These are phyloP conservation scores for Casuarina equisetifolia DNA, from an alignment of 306 rosid species.

Conservation along the genomic window DNA sequence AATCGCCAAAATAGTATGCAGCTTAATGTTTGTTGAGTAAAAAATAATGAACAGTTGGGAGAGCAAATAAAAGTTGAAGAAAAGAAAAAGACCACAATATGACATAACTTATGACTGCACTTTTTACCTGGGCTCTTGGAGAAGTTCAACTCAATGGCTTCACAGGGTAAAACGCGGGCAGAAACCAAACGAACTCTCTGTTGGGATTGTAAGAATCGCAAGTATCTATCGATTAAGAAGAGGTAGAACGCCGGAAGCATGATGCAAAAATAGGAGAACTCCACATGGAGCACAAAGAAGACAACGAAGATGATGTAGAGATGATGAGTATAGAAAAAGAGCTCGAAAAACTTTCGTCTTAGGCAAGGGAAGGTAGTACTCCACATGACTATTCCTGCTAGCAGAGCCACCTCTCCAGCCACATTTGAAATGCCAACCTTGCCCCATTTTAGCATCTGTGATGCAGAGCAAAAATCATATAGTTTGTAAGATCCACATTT, in stretches of 20 bases:
- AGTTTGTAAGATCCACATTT: too few species aligned
- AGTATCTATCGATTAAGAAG: conserved; percentile 53
- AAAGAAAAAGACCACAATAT: not conserved
- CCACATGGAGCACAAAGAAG: conserved; percentile 59
- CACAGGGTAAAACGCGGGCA: conserved; percentile 57
- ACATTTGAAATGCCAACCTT: conserved; percentile 50
- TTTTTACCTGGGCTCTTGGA: conserved; percentile 50
- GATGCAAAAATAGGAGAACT: conserved; percentile 48
- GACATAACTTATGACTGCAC: not conserved
- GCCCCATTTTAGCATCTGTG: conserved; percentile 53
- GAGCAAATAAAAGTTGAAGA: not conserved
- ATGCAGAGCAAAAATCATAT: not conserved
- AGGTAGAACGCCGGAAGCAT: conserved; percentile 63
- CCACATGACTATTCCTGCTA: conserved; percentile 56
- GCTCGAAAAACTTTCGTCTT: conserved; percentile 54
- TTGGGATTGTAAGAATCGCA: conserved; percentile 60
- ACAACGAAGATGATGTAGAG: conserved; percentile 53
- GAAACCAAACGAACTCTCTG: conserved; percentile 32
- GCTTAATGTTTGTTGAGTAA: not conserved
- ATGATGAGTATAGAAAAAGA: conserved; percentile 55
- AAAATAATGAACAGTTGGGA: not conserved
- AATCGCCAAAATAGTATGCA: not conserved
- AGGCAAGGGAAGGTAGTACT: conserved; percentile 40
- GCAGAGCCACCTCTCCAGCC: conserved; percentile 57
- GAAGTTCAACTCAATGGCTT: conserved; percentile 59